A percentile compares a stretch with the other conserved stretches of the same genome.
These are phyloP conservation scores for Cladosporium velox DNA, from an alignment of 2,329 filamentous ascomycete species.

Conservation along the genomic window DNA sequence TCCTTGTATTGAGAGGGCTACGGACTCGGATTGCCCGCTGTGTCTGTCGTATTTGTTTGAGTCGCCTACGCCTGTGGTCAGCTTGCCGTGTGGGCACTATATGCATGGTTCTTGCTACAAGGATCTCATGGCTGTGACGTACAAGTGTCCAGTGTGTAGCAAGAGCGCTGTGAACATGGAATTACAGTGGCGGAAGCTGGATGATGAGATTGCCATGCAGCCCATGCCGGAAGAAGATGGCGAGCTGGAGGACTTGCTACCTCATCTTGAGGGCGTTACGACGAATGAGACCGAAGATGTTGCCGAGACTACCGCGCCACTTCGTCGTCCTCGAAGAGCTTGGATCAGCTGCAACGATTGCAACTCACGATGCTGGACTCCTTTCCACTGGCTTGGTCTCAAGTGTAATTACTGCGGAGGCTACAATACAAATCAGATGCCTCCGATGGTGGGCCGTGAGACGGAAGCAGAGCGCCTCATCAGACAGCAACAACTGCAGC, in stretches of 20 bases:
- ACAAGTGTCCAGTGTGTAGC: conserved; percentile 95
- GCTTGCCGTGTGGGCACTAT: conserved; percentile 94
- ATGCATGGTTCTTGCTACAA: conserved; percentile 90
- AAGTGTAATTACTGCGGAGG: conserved; percentile 71
- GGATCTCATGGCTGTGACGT: conserved; percentile 83
- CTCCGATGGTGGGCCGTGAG: conserved; percentile 43
- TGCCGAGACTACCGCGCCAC: conserved; percentile 13
- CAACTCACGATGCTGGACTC: conserved; percentile 78
- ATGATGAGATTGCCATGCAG: conserved; percentile 81
- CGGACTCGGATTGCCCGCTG: conserved; percentile 94
- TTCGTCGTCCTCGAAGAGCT: conserved; percentile 52
- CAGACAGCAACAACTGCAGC: conserved; percentile 31
- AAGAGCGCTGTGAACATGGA: conserved; percentile 99
- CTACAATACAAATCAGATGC: conserved; percentile 55
- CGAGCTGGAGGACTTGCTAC: conserved; percentile 33
- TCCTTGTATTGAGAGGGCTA: conserved; percentile 91
- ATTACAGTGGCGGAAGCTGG: conserved; percentile 85
- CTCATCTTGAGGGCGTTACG: conserved; percentile 24
- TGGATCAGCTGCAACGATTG: conserved; percentile 95
- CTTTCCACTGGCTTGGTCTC: conserved; percentile 91
- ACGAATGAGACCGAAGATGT: conserved; percentile 13
- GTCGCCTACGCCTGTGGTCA: conserved; percentile 82
- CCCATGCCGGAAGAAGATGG: conserved; percentile 72
- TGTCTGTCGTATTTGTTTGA: conserved; percentile 97
- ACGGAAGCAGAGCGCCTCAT: conserved; percentile 38